These are phyloP conservation scores for Thelephora ganbajun DNA, from an alignment of 768 basidiomycete genomes.

Conservation along the genomic window DNA sequence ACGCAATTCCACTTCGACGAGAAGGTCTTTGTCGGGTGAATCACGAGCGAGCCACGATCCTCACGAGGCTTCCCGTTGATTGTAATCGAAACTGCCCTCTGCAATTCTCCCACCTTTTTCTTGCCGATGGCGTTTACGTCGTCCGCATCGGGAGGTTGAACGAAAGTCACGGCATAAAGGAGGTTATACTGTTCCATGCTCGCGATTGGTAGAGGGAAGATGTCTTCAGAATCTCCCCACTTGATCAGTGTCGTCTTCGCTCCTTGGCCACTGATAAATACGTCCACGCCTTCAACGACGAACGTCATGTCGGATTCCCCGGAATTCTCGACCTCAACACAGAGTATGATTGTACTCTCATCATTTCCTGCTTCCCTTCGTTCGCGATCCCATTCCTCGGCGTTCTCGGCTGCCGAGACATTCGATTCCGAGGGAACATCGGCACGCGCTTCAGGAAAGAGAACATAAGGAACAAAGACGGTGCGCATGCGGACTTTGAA, in stretches of 20 bases:
- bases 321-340: conserved; percentile 80
- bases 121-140: conserved; percentile 17
- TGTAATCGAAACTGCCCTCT: conserved; percentile 68
- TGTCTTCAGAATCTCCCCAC: conserved; percentile 31
- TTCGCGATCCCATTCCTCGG: conserved; percentile 28
- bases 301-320: conserved; percentile 57
- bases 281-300: conserved; percentile 60
- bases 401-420: conserved; percentile 24
- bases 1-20: conserved; percentile 85
- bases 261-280: conserved; percentile 58
- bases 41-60: neutral
- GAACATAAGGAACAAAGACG: conserved; percentile 76
- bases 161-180: conserved; percentile 78
- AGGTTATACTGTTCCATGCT: conserved; percentile 77
- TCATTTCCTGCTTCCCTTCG: conserved; percentile 54
- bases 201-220: conserved; percentile 64
- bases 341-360: conserved; percentile 80
- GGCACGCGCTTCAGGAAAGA: conserved; percentile 35
- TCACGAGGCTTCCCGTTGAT: conserved; percentile 61
- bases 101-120: conserved; percentile 28
- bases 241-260: conserved; percentile 34
- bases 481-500: conserved; percentile 92
- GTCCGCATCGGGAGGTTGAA: conserved; percentile 46
- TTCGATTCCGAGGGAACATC: conserved; percentile 18
- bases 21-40: conserved; percentile 62